phyloP scores from a whole-genome alignment of 73 alveolate species.

The Loxodes magnus region DNA sequence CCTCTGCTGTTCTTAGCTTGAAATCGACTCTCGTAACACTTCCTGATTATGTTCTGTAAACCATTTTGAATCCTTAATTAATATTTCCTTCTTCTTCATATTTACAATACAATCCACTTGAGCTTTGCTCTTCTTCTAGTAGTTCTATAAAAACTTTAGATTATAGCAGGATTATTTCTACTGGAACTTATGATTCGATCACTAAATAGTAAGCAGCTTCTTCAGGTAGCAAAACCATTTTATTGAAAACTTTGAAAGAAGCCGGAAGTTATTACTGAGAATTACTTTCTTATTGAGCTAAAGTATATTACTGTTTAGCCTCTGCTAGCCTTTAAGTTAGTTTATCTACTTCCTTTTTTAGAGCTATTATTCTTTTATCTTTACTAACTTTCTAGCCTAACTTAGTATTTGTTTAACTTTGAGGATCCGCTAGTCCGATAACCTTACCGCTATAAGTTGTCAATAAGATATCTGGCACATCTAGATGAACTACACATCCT shows the following conservation, averaged over 20 bases:
- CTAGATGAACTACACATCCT: constrained; percentile 2
- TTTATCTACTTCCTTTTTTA: constrained; percentile 5
- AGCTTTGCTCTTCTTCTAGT: background rate
- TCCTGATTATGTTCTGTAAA: background rate
- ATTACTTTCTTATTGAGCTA: background rate
- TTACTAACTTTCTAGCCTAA: background rate
- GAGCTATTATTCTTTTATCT: background rate
- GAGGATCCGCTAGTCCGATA: background rate
- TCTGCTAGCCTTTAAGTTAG: no score
- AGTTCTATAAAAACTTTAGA: background rate
- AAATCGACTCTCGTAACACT: background rate
- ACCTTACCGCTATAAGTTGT: constrained; percentile 14
- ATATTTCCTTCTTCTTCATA: constrained; percentile 2
- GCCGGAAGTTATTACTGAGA: background rate
- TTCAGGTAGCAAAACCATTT: background rate
- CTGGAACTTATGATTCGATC: background rate
- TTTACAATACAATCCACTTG: background rate
- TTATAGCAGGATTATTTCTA: background rate
- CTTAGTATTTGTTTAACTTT: background rate
- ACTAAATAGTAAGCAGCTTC: constrained; percentile 9
- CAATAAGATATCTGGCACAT: background rate
- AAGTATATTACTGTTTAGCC: background rate
- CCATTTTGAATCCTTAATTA: no score
- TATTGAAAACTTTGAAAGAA: background rate
- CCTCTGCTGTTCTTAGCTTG: constrained; percentile 4